Evolutionary conservation across 352 stramenopile species (phyloP).

Genomic region (Phytopythium boreale): DNA sequence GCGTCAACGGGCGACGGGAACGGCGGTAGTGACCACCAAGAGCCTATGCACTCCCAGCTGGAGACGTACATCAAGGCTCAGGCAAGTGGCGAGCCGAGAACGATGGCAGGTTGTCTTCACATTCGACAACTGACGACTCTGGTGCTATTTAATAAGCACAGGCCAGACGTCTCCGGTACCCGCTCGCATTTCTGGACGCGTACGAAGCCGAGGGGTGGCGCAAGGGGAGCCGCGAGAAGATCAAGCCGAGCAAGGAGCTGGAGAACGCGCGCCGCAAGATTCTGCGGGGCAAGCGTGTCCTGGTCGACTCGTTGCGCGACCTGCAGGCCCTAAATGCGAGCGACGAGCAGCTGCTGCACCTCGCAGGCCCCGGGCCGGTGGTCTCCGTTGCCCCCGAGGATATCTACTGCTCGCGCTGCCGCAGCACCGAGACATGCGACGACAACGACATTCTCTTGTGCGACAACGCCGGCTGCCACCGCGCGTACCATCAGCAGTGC

Average conservation of each 20-base stretch:
- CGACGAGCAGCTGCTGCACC: slow-evolving; percentile 49
- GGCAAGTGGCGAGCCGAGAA: slow-evolving; percentile 14
- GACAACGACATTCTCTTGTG: slow-evolving; percentile 87
- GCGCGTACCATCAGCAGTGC: slow-evolving; percentile 80
- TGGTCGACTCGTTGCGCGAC: slow-evolving; percentile 42
- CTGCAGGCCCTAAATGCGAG: slow-evolving; percentile 32
- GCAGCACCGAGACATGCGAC: slow-evolving; percentile 49
- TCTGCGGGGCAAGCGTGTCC: slow-evolving; percentile 37
- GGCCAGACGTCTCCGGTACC: slow-evolving; percentile 55
- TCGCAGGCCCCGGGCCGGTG: slow-evolving; percentile 12
- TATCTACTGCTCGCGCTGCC: slow-evolving; percentile 79
- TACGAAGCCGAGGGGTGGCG: slow-evolving; percentile 85
- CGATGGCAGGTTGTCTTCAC: slow-evolving; percentile 4
- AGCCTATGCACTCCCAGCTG: slow-evolving; percentile 26
- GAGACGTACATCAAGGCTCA: slow-evolving; percentile 38
- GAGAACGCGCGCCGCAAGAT: slow-evolving; percentile 52
- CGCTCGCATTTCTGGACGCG: slow-evolving; percentile 76
- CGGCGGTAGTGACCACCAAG: background rate
- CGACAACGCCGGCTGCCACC: slow-evolving; percentile 66
- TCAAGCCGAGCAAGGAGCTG: slow-evolving; percentile 79
- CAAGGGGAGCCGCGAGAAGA: slow-evolving; percentile 67
- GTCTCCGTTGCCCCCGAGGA: slow-evolving; percentile 24
- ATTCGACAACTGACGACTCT: background rate
- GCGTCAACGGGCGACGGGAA: background rate
- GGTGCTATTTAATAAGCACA: slow-evolving; percentile 12